Evolutionary conservation across 2,329 filamentous ascomycete species (phyloP).

Genomic region (Capronia epimyces): DNA sequence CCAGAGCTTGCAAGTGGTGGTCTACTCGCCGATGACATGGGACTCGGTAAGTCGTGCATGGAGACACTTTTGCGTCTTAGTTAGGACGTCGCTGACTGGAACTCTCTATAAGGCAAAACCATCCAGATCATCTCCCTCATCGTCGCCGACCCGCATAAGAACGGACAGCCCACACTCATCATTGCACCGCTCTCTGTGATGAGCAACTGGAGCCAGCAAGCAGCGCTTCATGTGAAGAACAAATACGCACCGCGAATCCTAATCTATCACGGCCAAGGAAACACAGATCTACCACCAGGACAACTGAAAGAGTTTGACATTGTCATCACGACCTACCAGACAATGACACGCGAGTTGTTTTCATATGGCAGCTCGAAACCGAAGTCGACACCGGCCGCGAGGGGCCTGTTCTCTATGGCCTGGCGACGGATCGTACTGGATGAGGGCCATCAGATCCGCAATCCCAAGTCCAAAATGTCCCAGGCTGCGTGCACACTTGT

Average conservation of each 20-base stretch:
- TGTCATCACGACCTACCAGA: constrained; percentile 80
- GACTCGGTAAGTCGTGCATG: constrained; percentile 63
- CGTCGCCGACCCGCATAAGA: constrained; percentile 47
- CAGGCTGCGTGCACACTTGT: constrained; percentile 61
- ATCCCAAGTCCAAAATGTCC: constrained; percentile 66
- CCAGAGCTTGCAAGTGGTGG: constrained; percentile 70
- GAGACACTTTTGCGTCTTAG: not conserved
- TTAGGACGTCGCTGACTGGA: not conserved
- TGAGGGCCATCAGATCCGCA: constrained; percentile 77
- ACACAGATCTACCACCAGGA: constrained; percentile 49
- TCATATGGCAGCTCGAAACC: constrained; percentile 42
- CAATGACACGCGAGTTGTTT: constrained; percentile 61
- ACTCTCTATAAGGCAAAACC: constrained; percentile 43
- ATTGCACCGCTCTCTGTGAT: constrained; percentile 78
- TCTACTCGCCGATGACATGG: constrained; percentile 90
- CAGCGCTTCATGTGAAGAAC: constrained; percentile 62
- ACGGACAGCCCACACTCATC: constrained; percentile 58
- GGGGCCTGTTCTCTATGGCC: constrained; percentile 56
- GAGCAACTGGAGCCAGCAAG: constrained; percentile 84
- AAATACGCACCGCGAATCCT: constrained; percentile 61
- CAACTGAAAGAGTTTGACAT: constrained; percentile 65
- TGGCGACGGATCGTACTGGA: constrained; percentile 79
- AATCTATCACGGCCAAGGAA: constrained; percentile 64
- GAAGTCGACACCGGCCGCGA: constrained; percentile 38
- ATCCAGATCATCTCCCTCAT: constrained; percentile 79